Evolutionary conservation across 768 basidiomycete genomes (phyloP).

Genomic region (Pleurotus platypus): DNA sequence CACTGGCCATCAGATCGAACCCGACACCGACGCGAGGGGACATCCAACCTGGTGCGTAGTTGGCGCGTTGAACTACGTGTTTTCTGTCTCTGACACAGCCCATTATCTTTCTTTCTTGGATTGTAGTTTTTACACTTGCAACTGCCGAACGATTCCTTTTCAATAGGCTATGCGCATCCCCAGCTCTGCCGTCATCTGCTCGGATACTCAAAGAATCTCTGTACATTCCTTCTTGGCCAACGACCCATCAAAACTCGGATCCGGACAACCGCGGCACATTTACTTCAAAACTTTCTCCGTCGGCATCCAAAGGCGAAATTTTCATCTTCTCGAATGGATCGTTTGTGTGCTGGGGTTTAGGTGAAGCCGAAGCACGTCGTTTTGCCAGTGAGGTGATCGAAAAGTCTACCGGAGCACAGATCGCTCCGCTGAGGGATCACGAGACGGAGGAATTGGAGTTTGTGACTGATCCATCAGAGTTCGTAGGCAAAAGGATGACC

Average conservation of each 20-base stretch:
- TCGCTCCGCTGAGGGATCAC: conserved; percentile 58
- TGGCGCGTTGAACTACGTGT: conserved; percentile 59
- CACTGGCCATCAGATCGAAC: conserved; percentile 80
- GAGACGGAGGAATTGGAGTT: conserved; percentile 94
- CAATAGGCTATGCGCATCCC: conserved; percentile 49
- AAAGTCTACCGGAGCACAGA: conserved; percentile 51
- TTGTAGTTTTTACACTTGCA: conserved; percentile 73
- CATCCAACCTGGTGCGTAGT: conserved; percentile 51
- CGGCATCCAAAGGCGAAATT: conserved; percentile 60
- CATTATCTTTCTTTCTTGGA: neutral
- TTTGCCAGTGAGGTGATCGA: conserved; percentile 65
- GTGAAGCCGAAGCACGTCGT: conserved; percentile 65
- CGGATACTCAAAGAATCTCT: conserved; percentile 70
- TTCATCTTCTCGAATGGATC: conserved; percentile 88
- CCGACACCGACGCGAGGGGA: conserved; percentile 82
- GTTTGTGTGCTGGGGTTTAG: conserved; percentile 88
- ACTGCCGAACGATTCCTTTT: conserved; percentile 84
- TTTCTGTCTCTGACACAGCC: conserved; percentile 21
- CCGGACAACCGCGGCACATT: conserved; percentile 42
- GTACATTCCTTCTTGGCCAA: conserved; percentile 46
- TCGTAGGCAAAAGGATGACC: conserved; percentile 28
- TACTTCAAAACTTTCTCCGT: conserved; percentile 41
- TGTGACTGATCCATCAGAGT: conserved; percentile 89
- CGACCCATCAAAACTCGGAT: neutral
- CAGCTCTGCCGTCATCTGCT: conserved; percentile 49